Conservation (phyloP, 2,329 filamentous ascomycete species). For the Sarocladium kiliense region DNA sequence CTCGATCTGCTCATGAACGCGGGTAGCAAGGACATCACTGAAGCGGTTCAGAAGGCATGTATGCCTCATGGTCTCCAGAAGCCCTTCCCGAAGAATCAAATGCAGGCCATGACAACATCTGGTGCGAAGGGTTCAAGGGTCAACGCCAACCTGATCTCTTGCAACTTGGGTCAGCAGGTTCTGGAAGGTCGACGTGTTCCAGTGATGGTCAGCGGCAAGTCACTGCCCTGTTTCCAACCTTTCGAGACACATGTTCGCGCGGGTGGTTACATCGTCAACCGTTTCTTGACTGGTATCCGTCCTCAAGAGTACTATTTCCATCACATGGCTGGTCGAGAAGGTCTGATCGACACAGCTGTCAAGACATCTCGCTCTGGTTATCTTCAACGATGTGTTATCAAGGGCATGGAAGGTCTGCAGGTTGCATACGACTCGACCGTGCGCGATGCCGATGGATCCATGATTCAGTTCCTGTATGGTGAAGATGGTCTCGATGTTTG, state of each 20-base stretch:
- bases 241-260: conserved; percentile 87
- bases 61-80: conserved; percentile 81
- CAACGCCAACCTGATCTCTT: conserved; percentile 96
- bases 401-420: conserved; percentile 93
- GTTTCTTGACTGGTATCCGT: conserved; percentile 95
- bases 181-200: conserved; percentile 92
- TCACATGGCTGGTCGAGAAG: conserved; percentile 98
- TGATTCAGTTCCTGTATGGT: conserved; percentile 94
- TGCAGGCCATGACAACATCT: conserved; percentile 97
- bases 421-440: conserved; percentile 94
- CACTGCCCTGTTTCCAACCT: conserved; percentile 86
- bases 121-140: conserved; percentile 90
- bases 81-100: conserved; percentile 92
- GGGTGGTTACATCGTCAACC: conserved; percentile 88
- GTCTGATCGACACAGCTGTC: conserved; percentile 96
- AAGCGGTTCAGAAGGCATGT: conserved; percentile 70
- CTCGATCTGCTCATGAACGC: conserved; percentile 85
- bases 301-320: conserved; percentile 99
- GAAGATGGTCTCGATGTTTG: conserved; percentile 93
- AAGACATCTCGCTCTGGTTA: conserved; percentile 98
- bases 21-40: conserved; percentile 64
- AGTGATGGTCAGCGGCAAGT: conserved; percentile 96
- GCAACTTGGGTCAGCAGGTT: conserved; percentile 94
- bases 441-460: conserved; percentile 84
- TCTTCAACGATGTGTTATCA: conserved; percentile 92